phyloP scores from a whole-genome alignment of 768 basidiomycete species.

The Hemileccinum rubropunctum region DNA sequence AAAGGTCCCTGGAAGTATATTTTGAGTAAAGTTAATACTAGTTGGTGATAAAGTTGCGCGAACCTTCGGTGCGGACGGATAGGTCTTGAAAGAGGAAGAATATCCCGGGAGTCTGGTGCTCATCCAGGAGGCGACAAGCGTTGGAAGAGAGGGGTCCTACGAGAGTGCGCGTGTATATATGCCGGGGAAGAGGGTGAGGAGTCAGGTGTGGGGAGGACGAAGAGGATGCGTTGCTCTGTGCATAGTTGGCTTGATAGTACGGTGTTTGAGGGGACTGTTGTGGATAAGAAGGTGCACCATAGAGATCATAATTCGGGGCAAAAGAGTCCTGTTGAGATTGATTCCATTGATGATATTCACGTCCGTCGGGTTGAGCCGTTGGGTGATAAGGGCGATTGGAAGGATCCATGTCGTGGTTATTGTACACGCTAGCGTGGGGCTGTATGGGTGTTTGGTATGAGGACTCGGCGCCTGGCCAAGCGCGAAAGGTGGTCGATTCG shows the following conservation, averaged over 20 bases:
- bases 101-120: slow-evolving; percentile 81
- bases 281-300: slow-evolving; percentile 25
- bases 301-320: slow-evolving; percentile 28
- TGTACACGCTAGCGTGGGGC: slow-evolving; percentile 27
- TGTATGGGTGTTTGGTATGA: slow-evolving; percentile 37
- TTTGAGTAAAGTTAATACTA: slow-evolving; percentile 21
- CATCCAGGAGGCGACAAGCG: slow-evolving; percentile 80
- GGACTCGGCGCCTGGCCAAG: slow-evolving; percentile 44
- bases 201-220: slow-evolving; percentile 30
- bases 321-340: slow-evolving; percentile 25
- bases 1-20: slow-evolving; percentile 61
- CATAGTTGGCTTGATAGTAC: slow-evolving; percentile 27
- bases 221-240: slow-evolving; percentile 23
- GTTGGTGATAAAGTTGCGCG: slow-evolving; percentile 27
- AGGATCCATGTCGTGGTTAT: slow-evolving; percentile 38
- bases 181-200: slow-evolving; percentile 52
- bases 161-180: slow-evolving; percentile 81
- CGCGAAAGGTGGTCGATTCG: slow-evolving; percentile 43
- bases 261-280: slow-evolving; percentile 30
- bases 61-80: slow-evolving; percentile 90
- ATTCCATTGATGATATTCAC: slow-evolving; percentile 34
- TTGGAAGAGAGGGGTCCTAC: slow-evolving; percentile 88
- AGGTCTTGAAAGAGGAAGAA: slow-evolving; percentile 96
- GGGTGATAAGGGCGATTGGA: slow-evolving; percentile 35
- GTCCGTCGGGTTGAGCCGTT: slow-evolving; percentile 35